Percentiles rank a stretch among this genome's conserved stretches.
These are phyloP conservation scores for Baorangia bicolor DNA, from an alignment of 768 basidiomycete genomes.

Conservation along the genomic window DNA sequence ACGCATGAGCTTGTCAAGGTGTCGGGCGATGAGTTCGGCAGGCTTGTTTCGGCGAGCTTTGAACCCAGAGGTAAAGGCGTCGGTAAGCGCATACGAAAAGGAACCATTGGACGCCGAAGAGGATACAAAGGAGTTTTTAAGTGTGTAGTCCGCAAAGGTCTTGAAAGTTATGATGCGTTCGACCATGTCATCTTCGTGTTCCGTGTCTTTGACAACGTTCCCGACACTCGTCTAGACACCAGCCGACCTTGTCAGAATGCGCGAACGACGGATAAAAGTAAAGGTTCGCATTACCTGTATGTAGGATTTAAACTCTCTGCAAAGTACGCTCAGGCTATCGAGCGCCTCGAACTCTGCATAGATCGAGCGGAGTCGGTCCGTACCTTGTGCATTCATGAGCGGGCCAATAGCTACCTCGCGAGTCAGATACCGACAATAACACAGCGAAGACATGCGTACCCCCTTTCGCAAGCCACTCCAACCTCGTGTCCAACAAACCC, in stretches of 20 bases:
- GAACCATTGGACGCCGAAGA: conserved; percentile 45
- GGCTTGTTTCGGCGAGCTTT: conserved; percentile 76
- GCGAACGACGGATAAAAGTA: background rate
- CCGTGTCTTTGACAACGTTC: conserved; percentile 61
- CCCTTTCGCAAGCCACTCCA: conserved; percentile 45
- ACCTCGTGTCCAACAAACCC: conserved; percentile 44
- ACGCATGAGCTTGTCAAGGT: conserved; percentile 85
- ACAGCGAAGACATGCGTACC: conserved; percentile 35
- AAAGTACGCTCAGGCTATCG: conserved; percentile 49
- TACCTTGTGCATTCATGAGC: conserved; percentile 49
- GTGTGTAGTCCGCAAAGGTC: conserved; percentile 49
- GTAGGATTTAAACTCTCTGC: conserved; percentile 58
- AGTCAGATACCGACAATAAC: conserved; percentile 27
- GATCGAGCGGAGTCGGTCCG: conserved; percentile 47
- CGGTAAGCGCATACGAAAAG: conserved; percentile 65
- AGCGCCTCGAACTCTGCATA: conserved; percentile 64
- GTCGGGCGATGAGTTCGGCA: conserved; percentile 91
- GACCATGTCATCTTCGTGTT: conserved; percentile 77
- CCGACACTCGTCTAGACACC: conserved; percentile 50
- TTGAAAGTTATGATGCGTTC: conserved; percentile 69
- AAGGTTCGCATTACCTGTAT: conserved; percentile 45
- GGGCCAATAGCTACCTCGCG: conserved; percentile 46
- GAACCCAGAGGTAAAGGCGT: conserved; percentile 75
- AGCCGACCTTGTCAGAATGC: background rate
- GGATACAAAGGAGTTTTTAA: conserved; percentile 51